These are phyloP conservation scores for Melampsora americana DNA, from an alignment of 1,284 basidiomycete species.

Conservation along the genomic window DNA sequence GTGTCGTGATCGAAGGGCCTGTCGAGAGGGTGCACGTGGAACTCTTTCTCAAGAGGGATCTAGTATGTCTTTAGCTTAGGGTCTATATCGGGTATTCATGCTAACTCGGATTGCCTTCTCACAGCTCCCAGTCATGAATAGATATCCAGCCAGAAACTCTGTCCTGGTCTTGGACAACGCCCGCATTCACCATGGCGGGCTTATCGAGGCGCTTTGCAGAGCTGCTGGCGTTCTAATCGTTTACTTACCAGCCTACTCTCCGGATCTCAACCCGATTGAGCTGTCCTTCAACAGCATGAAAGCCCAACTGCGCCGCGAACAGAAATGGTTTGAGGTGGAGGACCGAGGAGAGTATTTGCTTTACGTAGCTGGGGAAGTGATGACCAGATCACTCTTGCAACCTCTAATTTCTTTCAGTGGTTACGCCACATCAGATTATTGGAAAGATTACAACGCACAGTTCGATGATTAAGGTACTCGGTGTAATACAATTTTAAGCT, in stretches of 20 bases:
- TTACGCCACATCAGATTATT: no score
- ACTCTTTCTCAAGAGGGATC: conserved; percentile 1
- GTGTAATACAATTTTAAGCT: no score
- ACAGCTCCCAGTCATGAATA: conserved; percentile 9
- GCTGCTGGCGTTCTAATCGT: neutral
- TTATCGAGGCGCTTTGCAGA: neutral
- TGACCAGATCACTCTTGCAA: no score
- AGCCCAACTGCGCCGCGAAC: neutral
- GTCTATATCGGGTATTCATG: no score
- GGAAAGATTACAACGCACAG: no score
- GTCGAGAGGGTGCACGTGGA: conserved; percentile 1
- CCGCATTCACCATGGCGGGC: neutral
- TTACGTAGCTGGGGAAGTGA: no score
- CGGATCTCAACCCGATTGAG: conserved; percentile 17
- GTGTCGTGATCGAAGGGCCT: neutral
- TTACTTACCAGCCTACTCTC: conserved; percentile 9
- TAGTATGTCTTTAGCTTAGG: no score
- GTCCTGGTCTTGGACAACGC: conserved; percentile 15
- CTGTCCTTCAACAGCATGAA: neutral
- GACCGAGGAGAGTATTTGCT: no score
- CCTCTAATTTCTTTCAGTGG: no score
- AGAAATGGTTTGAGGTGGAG: neutral
- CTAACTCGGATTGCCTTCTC: neutral
- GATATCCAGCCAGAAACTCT: neutral
- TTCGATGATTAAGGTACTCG: no score